Evolutionary conservation across 176 grass and related monocot species (phyloP), one percentile per base, ranked within the genome.

Genomic region (Raddia guianensis): DNA sequence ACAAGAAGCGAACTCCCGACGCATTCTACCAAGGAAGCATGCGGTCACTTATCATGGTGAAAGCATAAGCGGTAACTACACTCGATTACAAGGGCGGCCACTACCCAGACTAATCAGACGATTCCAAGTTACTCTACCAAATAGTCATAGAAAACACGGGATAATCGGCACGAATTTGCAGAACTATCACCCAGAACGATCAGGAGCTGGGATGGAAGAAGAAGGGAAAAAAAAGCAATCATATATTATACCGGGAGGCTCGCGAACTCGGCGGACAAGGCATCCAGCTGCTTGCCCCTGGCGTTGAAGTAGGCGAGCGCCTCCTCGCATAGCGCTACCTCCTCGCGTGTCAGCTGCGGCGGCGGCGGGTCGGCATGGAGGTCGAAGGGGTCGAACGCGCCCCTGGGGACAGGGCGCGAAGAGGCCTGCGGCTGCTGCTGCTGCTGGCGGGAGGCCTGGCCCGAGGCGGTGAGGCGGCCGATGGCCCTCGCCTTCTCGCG

Each of bases 181-280:
- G 83, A 54, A 33, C 32, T 37, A 69, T 34, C 27, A 50, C 50
- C 7, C 20, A 3, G 27, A 21, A 56, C 7, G 11, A 56, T 27
- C 6, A 12, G 70, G 12, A 74, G 46, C 20, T 6, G 11, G 14
- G 19, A 18, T 5, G 66, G 16, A 43, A 63, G n/a, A n/a, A n/a
- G n/a, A n/a, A n/a, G n/a, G n/a, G n/a, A n/a, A n/a, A n/a, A n/a
- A 53, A 40, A 64, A 2, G 12, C 46, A 75, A 84, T 20, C 80
- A 15, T 73, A 91, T 92, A 15, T 73, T n/a, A n/a, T n/a, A 91
- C 96, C 96, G 74, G 89, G 35, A 98, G 86, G 16, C 63, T 59
- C 59, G 65, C 35, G 76, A 88, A 98, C 82, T 93, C 96, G 10
- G 66, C 18, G 14, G 69, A 55, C 62, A 93, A 73, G 2, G 27